Percentiles rank a stretch among this genome's conserved stretches.
phyloP scores from a whole-genome alignment of 2,329 filamentous ascomycete genomes.

The Xylariaceae sp. region DNA sequence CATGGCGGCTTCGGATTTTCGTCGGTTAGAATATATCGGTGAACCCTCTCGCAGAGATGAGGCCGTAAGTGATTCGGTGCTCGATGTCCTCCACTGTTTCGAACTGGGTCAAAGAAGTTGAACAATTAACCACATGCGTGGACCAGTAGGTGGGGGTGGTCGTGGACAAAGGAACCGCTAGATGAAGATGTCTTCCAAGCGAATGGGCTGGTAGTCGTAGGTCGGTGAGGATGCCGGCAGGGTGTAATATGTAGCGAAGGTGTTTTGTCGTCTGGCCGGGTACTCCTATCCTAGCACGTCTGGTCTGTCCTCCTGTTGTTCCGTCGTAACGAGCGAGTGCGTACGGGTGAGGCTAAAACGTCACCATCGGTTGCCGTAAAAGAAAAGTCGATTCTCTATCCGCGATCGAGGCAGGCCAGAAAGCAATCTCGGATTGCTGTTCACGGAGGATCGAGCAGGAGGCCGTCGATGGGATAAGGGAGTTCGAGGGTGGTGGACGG shows the following conservation, averaged over 20 bases:
- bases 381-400: too few relatives aligned
- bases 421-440: too few relatives aligned
- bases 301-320: too few relatives aligned
- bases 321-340: too few relatives aligned
- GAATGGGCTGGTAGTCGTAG: neutral
- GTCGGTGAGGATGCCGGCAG: slow-evolving; percentile 9
- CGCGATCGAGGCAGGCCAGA: too few relatives aligned
- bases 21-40: slow-evolving; percentile 1
- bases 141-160: neutral
- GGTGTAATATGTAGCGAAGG: slow-evolving; percentile 4
- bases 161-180: slow-evolving; percentile 12
- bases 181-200: slow-evolving; percentile 4
- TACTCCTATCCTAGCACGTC: too few relatives aligned
- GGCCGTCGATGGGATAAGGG: too few relatives aligned
- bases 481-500: too few relatives aligned
- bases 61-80: slow-evolving; percentile 6
- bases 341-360: too few relatives aligned
- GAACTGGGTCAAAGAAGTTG: slow-evolving; percentile 10
- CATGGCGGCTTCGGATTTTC: slow-evolving; percentile 34
- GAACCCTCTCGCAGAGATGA: slow-evolving; percentile 8
- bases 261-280: neutral
- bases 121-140: slow-evolving; percentile 18
- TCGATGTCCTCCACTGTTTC: slow-evolving; percentile 9
- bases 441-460: too few relatives aligned
- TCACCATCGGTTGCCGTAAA: too few relatives aligned